A percentile compares a stretch with the other conserved stretches of the same genome.
phyloP scores from a whole-genome alignment of 352 stramenopile species.

The Phytophthora idaei region DNA sequence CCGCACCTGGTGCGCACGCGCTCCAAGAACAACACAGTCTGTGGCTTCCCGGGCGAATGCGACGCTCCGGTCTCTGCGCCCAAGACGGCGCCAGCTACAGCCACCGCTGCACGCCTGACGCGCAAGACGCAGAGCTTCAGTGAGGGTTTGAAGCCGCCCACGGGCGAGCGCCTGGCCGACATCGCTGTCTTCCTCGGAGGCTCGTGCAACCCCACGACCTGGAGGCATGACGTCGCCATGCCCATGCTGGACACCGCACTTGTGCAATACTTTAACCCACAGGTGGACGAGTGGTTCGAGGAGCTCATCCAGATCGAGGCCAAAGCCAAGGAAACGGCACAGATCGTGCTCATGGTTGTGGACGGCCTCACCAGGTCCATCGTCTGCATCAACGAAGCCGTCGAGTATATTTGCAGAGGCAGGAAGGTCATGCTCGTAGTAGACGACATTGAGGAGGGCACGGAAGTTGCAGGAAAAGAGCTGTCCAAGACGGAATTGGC shows the following conservation, averaged over 20 bases:
- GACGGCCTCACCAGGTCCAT: slow-evolving; percentile 80
- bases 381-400: slow-evolving; percentile 87
- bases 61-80: slow-evolving; percentile 9
- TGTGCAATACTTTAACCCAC: slow-evolving; percentile 88
- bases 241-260: slow-evolving; percentile 68
- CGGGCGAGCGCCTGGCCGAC: slow-evolving; percentile 37
- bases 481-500: slow-evolving; percentile 70
- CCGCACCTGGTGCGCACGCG: slow-evolving; percentile 51
- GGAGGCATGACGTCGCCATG: slow-evolving; percentile 78
- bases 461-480: slow-evolving; percentile 51
- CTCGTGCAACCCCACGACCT: slow-evolving; percentile 91
- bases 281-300: slow-evolving; percentile 90
- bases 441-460: slow-evolving; percentile 67
- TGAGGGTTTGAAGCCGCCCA: slow-evolving; percentile 44
- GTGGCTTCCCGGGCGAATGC: slow-evolving; percentile 7
- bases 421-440: slow-evolving; percentile 81
- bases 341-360: slow-evolving; percentile 88
- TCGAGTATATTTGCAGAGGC: slow-evolving; percentile 86
- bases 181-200: slow-evolving; percentile 84
- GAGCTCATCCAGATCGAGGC: slow-evolving; percentile 86
- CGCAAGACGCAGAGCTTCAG: slow-evolving; percentile 65
- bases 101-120: slow-evolving; percentile 21
- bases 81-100: slow-evolving; percentile 15
- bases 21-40: slow-evolving; percentile 34
- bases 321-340: slow-evolving; percentile 79